phyloP scores from a whole-genome alignment of 2,329 filamentous ascomycete species.

The Didymella exigua region DNA sequence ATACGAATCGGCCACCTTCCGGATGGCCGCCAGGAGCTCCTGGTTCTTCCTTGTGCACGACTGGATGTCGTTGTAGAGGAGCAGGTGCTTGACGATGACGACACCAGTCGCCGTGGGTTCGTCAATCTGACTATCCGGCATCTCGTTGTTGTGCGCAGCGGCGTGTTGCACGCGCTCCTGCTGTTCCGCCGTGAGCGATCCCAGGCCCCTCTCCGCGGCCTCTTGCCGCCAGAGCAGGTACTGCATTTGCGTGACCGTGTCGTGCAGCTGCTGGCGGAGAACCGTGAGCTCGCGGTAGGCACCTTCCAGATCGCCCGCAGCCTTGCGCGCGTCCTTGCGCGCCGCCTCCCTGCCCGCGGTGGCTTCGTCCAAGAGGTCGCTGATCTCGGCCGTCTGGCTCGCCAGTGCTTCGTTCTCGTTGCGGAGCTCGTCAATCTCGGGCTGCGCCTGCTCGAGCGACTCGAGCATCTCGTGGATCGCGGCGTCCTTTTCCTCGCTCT shows the following conservation, averaged over 20 bases:
- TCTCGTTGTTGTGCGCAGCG: constrained; percentile 67
- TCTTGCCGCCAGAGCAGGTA: constrained; percentile 87
- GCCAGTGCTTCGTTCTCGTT: constrained; percentile 81
- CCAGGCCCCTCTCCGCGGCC: constrained; percentile 77
- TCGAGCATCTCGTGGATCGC: constrained; percentile 85
- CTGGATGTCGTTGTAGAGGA: constrained; percentile 82
- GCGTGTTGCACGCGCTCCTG: constrained; percentile 76
- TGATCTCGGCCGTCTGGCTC: constrained; percentile 76
- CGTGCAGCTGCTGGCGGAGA: constrained; percentile 82
- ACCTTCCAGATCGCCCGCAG: constrained; percentile 72
- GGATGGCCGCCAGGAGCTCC: constrained; percentile 79
- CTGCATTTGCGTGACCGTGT: constrained; percentile 88
- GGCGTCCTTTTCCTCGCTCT: constrained; percentile 73
- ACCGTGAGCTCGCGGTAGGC: constrained; percentile 72
- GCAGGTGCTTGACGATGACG: constrained; percentile 88
- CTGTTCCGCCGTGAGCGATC: constrained; percentile 73
- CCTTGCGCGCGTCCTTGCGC: constrained; percentile 77
- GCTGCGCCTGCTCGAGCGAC: constrained; percentile 82
- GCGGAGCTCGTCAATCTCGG: constrained; percentile 85
- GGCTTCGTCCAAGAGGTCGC: constrained; percentile 79
- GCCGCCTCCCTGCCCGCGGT: constrained; percentile 80
- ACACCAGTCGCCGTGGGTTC: constrained; percentile 84
- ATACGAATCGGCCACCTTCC: constrained; percentile 84
- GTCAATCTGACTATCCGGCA: constrained; percentile 66
- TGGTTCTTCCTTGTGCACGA: constrained; percentile 89